phyloP scores from a whole-genome alignment of 139 green algal species.

The Micromonas commoda region DNA sequence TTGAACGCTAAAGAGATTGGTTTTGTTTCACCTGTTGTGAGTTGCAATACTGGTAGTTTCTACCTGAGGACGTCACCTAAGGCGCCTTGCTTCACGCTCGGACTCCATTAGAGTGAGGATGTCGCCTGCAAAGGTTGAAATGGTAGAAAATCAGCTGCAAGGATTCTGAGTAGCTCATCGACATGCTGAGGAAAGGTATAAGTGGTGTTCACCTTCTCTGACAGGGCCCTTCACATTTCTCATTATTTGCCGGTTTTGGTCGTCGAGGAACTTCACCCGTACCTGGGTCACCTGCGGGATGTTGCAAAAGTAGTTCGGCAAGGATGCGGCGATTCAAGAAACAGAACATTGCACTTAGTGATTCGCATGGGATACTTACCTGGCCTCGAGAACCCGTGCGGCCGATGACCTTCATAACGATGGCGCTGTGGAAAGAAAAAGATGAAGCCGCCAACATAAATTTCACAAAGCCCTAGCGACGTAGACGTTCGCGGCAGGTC shows the following conservation, averaged over 20 bases:
- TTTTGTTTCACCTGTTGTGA: too few relatives aligned
- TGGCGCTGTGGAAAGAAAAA: constrained; percentile 53
- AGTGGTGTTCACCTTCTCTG: constrained; percentile 70
- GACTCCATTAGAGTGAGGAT: constrained; percentile 98
- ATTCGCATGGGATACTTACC: constrained; percentile 43
- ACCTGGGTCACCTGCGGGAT: constrained; percentile 92
- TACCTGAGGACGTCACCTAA: too few relatives aligned
- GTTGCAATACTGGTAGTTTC: too few relatives aligned
- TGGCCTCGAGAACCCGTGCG: constrained; percentile 94
- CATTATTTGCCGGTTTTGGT: constrained; percentile 98
- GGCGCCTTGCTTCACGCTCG: constrained; percentile 91
- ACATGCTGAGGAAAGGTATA: not conserved
- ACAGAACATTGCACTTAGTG: not conserved
- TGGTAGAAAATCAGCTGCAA: constrained; percentile 20
- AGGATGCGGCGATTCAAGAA: not conserved
- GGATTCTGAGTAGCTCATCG: not conserved
- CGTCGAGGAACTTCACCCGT: constrained; percentile 97
- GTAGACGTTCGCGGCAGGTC: not conserved
- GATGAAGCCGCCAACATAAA: not conserved
- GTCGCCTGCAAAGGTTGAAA: constrained; percentile 63
- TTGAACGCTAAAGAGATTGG: too few relatives aligned
- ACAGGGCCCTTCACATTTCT: constrained; percentile 99
- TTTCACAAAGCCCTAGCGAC: not conserved
- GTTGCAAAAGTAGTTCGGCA: not conserved
- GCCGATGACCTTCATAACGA: constrained; percentile 99